Evolutionary conservation across 192 early-diverging fungal genomes (phyloP), one percentile per base, ranked within the genome.

Genomic region (Linnemannia zychae): DNA sequence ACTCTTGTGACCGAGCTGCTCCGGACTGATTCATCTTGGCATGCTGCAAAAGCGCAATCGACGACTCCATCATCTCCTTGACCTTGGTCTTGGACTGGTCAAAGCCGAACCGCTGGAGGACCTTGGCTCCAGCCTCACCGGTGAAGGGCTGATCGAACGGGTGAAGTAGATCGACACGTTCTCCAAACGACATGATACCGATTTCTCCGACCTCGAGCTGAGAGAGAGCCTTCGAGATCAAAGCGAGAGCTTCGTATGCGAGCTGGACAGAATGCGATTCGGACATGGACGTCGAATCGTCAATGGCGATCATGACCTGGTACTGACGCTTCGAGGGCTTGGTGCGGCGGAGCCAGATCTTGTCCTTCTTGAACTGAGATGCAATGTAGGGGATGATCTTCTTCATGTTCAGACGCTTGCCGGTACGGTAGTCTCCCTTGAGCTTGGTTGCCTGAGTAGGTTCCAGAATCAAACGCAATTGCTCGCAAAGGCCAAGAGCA

Each of bases 371-470:
- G 92, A 98, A 99, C 85, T 98, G 95, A 52, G 93, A 95, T 12
- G 99, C 99, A 91, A 99, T 99, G 77, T 99, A 99, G 17, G 99
- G 97, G 83, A 99, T 99, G 67, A 99, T 97, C 88, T 97, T 98
- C 80, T 97, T 96, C 99, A 99, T 99, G 88, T 98, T 99, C 34
- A 99, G 93, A 13, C 99, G 95, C 88, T 99, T 99, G 72, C 99
- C 99, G 44, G 97, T 99, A 50, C 96, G 92, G 87, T 99, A 99
- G 91, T 99, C 99, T 60, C 99, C 99, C 78, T 95, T 95, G 70
- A 99, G 92, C 88, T 97, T 96, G 38, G 98, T 98, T 0, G 98
- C 97, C 81, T 98, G 90, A 16, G 99, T 99, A 0, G 99, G 99
- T 82, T 99, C 97, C 78, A 99, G 90, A 81, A 99, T 98, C 73